Evolutionary conservation across 139 green algal species (phyloP), one percentile per base, ranked within the genome.

Genomic region (Tetradesmus lagerheimii): DNA sequence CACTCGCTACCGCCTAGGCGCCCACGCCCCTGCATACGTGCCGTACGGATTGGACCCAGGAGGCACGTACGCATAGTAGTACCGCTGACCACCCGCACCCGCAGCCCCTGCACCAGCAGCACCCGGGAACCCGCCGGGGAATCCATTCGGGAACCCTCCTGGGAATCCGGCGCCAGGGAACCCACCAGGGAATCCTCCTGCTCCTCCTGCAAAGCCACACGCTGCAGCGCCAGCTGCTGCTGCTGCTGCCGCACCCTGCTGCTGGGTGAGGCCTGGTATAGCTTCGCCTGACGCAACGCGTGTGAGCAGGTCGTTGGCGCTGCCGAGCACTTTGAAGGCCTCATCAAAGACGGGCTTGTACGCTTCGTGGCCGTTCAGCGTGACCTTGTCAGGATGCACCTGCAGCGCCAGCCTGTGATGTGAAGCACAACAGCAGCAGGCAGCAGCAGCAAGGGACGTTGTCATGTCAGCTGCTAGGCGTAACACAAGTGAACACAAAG

Each of bases 271-370:
- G 67, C n/a, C n/a, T 0, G 67, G 67, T 29, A 78, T 11, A 5
- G n/a, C 67, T 11, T 78, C 31, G 75, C 81, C 81, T 27, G 50
- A 23, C 9, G 81, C 81, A 20, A 77, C 81, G 18, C 74, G 43
- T 27, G 50, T 77, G 23, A 87, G 37, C 53, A 77, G 50, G 14
- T 87, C 81, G 9, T 77, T 37, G 16, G 81, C 81, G 74, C 74
- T 87, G 34, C 8, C 39, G 29, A 77, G n/a, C 29, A 77, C 34
- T 53, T 87, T 87, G 81, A 87, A 87, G 20, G 81, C 81, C 29
- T 87, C 81, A 12, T 37, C 34, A 50, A 87, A 87, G 3, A 87
- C 81, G 2, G 81, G 4, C 53, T 67, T 87, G 81, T 78, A 87
- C 3, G 39, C 80, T 20, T 39, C n/a, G 27, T 74, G 80, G n/a